Conservation (phyloP, 139 green algal species). For the Micractinium sp. region DNA sequence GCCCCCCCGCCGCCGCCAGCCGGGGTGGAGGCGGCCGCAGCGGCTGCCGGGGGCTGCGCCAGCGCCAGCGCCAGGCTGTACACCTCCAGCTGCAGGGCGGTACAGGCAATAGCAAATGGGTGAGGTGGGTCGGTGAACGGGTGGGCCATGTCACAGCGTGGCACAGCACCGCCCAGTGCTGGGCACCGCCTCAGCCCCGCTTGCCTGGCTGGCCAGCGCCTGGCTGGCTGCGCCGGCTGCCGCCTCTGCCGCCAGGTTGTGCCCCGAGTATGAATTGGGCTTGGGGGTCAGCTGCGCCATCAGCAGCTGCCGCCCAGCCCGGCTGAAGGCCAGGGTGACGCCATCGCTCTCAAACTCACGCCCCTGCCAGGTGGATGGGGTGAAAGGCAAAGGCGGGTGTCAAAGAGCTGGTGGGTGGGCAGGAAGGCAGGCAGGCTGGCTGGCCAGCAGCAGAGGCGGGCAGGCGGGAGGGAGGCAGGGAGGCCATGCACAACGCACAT, state of each 20-base stretch:
- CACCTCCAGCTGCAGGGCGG: constrained; percentile 42
- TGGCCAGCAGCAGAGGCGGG: no score
- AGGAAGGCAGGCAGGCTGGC: background rate
- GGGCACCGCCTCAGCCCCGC: no score
- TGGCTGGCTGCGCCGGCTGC: background rate
- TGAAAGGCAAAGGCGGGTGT: background rate
- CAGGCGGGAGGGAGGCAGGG: no score
- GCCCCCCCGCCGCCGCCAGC: background rate
- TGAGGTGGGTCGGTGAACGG: background rate
- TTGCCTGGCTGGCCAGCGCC: background rate
- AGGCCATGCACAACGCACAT: no score
- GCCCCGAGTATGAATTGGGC: constrained; percentile 8
- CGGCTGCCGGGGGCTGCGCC: constrained; percentile 43
- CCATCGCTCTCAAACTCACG: constrained; percentile 22
- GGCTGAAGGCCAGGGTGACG: background rate
- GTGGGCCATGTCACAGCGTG: background rate
- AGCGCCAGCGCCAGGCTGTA: constrained; percentile 66
- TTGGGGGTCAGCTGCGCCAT: background rate
- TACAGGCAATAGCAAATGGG: background rate
- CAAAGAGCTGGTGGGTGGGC: background rate
- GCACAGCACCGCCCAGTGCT: no score
- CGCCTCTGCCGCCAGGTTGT: background rate
- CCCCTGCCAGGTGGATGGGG: background rate
- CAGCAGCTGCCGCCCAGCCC: background rate
- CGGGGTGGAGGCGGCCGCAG: background rate